Percentiles rank a stretch among this genome's conserved stretches.
These are phyloP conservation scores for Ampelocalamus luodianensis DNA, from an alignment of 176 grass and related monocot genomes.

Conservation along the genomic window DNA sequence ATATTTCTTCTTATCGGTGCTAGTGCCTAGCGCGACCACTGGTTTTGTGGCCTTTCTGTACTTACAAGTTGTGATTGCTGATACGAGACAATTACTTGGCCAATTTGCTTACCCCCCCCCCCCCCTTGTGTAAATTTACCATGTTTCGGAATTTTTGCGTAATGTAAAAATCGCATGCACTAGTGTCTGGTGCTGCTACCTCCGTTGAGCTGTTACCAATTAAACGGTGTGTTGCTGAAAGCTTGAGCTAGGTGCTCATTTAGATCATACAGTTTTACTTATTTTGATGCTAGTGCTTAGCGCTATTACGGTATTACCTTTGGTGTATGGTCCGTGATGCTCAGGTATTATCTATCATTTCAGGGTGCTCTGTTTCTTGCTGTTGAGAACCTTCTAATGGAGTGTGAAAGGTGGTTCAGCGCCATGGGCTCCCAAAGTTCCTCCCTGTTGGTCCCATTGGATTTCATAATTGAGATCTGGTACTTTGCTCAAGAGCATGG, in stretches of 20 bases:
- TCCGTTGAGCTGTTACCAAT: neutral
- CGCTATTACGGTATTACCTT: neutral
- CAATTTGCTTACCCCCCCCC: neutral
- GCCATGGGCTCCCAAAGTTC: conserved; percentile 25
- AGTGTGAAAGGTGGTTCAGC: conserved; percentile 65
- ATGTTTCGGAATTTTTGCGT: neutral
- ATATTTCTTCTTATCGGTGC: neutral
- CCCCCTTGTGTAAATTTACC: neutral
- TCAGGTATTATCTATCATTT: neutral
- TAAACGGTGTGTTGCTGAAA: neutral
- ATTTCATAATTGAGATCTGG: conserved; percentile 52
- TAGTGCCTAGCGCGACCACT: neutral
- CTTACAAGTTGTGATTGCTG: neutral
- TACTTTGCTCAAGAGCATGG: conserved; percentile 47
- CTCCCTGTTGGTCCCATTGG: neutral
- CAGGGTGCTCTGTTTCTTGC: conserved; percentile 70
- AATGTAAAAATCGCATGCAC: neutral
- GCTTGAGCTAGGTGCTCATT: neutral
- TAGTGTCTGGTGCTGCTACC: neutral
- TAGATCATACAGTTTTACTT: neutral
- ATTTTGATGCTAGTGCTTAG: neutral
- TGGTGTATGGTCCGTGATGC: neutral
- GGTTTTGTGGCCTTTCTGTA: neutral
- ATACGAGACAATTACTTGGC: neutral
- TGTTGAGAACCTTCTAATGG: conserved; percentile 59